Evolutionary conservation across 345 rosid species (phyloP), one percentile per base, ranked within the genome.

Genomic region (Gossypium turneri): DNA sequence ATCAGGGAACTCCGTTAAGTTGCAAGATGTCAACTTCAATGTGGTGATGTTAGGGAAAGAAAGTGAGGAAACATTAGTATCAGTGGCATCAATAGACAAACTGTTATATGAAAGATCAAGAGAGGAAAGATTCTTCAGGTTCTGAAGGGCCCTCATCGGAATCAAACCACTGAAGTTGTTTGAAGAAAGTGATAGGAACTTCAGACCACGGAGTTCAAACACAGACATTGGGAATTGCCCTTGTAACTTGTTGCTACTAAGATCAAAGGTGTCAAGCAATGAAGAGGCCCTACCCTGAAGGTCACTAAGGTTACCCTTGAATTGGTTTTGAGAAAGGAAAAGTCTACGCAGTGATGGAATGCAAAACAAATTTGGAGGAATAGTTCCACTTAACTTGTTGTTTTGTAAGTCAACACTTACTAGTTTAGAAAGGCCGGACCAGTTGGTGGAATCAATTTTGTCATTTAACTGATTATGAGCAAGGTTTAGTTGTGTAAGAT

Each of bases 41-140:
- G 77, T 77, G 45, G 10, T 13, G 1, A 90, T 0, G 17, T 43
- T 44, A 11, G 83, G 83, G 4, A 50, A 78, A 2, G 67, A 67
- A 52, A 12, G 12, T 29, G 0, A 1, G 17, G 70, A n/a, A 19
- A 16, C 13, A 61, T 41, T 43, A 13, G 7, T 16, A 17, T 11
- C 10, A 6, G 9, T 76, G n/a, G 73, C 75, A 61, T 80, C 0
- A 10, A 88, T 59, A 2, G 25, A 27, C 79, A 86, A 84, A 11
- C 2, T 12, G 56, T 84, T 88, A 84, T 81, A 61, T 1, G 94
- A 86, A 7, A 90, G 86, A n/a, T 84, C 89, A 24, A 84, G 82
- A 10, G 0, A 48, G 0, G 83, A 73, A 43, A 89, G 86, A 61
- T 81, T 82, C 50, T 0, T 2, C 62, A 86, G 79, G 24, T 17